Evolutionary conservation across 306 rosid species (phyloP), one percentile per base, ranked within the genome.

Genomic region (Crotalaria pallida): DNA sequence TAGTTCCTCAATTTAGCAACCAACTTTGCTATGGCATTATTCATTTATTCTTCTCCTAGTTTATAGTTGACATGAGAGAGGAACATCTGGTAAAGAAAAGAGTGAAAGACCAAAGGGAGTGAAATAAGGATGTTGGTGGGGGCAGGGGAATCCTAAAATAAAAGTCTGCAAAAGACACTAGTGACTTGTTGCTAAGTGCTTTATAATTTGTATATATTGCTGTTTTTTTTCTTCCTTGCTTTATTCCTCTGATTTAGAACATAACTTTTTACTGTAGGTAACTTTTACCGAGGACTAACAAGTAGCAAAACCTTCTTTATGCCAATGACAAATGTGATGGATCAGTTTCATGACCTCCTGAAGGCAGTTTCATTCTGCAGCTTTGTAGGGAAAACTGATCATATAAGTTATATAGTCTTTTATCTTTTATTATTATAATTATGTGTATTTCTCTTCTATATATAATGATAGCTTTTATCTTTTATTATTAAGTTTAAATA

Each of bases 371-470:
- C 45, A 22, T 44, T 71, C 18, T 49, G 31, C 38, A 22, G 53
- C 49, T 78, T 56, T 23, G 74, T 56, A 7, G 79, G 75, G 59
- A 23, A 65, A 59, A 50, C 47, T 50, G 71, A 59, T 45, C 33
- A 29, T 23, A 29, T 45, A 6, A 19, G 13, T 13, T 44, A 45
- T 40, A 60, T 65, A 26, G 52, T 21, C 62, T 51, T 50, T 10
- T 13, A 10, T 67, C 58, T 1, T 24, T 24, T 31, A 6, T 31
- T 31, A 12, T 67, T 58, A 5, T 60, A 59, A 16, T 67, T 41
- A 8, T 60, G 76, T 74, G 67, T 41, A 79, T 79, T 67, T 73
- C 50, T 67, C 50, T 66, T 50, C 59, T 21, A 47, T 3, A 59
- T 2, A 59, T 0, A n/a, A n/a, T n/a, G n/a, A n/a, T n/a, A n/a